Percentiles rank a stretch among this genome's conserved stretches.
phyloP scores from a whole-genome alignment of 495 filamentous ascomycete species.

The Articulospora tetracladia region DNA sequence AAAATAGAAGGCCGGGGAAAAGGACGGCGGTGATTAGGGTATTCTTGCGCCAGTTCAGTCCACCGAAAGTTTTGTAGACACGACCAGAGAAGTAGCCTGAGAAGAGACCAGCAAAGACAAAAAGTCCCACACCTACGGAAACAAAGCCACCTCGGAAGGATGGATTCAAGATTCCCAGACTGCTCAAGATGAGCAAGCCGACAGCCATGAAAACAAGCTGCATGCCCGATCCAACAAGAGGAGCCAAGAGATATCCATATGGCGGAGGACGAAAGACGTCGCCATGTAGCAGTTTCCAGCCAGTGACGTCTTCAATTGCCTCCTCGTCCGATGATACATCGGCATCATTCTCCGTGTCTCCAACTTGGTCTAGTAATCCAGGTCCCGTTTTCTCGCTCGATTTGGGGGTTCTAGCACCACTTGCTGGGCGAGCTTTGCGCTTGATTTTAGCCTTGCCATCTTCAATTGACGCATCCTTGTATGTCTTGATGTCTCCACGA shows the following conservation, averaged over 20 bases:
- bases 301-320: slow-evolving; percentile 75
- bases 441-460: slow-evolving; percentile 62
- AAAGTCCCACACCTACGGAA: slow-evolving; percentile 80
- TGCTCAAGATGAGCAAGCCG: slow-evolving; percentile 74
- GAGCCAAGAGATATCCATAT: slow-evolving; percentile 75
- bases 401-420: slow-evolving; percentile 43
- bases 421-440: slow-evolving; percentile 33
- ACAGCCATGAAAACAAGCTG: slow-evolving; percentile 85
- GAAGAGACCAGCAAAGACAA: slow-evolving; percentile 83
- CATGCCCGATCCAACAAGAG: slow-evolving; percentile 83
- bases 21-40: slow-evolving; percentile 79
- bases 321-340: slow-evolving; percentile 75
- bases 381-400: slow-evolving; percentile 47
- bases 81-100: slow-evolving; percentile 90
- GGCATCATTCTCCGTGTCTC: slow-evolving; percentile 54
- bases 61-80: slow-evolving; percentile 85
- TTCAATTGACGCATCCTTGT: slow-evolving; percentile 60
- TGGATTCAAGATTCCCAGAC: slow-evolving; percentile 81
- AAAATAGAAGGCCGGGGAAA: slow-evolving; percentile 80
- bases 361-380: slow-evolving; percentile 61
- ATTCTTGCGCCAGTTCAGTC: slow-evolving; percentile 75
- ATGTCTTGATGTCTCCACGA: slow-evolving; percentile 68
- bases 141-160: slow-evolving; percentile 92
- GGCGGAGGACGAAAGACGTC: slow-evolving; percentile 86
- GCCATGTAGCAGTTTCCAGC: slow-evolving; percentile 92